These are phyloP conservation scores for Climacium dendroides DNA, from an alignment of 225 moss, liverwort and hornwort species.

Conservation along the genomic window DNA sequence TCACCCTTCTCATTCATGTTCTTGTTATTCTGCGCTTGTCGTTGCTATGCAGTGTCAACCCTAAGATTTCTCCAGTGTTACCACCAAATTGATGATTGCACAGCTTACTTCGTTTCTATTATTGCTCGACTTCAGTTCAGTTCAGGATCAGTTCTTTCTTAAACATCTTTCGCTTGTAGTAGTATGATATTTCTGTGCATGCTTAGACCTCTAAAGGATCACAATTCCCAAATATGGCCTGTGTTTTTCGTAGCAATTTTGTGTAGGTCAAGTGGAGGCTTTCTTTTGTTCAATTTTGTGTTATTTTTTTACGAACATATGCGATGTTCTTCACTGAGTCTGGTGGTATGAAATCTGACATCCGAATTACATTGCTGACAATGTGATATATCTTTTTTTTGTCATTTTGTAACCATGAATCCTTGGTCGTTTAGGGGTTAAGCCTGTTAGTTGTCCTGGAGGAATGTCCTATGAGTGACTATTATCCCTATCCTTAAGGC, in stretches of 20 bases:
- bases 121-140: not conserved
- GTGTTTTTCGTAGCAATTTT: not conserved
- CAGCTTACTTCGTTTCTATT: not conserved
- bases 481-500: not conserved
- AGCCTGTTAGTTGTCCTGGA: not conserved
- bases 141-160: not conserved
- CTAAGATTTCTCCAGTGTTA: not conserved
- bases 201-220: too few species aligned
- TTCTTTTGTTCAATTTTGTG: not conserved
- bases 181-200: not conserved
- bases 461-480: not conserved
- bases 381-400: too few species aligned
- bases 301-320: not conserved
- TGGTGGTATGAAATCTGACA: not conserved
- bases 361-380: not conserved
- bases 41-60: not conserved
- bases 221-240: not conserved
- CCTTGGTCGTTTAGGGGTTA: not conserved
- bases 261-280: too few species aligned
- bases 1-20: not conserved
- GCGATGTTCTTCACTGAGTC: not conserved
- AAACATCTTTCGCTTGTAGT: not conserved
- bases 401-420: not conserved
- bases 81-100: not conserved
- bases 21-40: not conserved